Conservation (phyloP, 2,329 filamentous ascomycete species). For the Ascochyta lentis region DNA sequence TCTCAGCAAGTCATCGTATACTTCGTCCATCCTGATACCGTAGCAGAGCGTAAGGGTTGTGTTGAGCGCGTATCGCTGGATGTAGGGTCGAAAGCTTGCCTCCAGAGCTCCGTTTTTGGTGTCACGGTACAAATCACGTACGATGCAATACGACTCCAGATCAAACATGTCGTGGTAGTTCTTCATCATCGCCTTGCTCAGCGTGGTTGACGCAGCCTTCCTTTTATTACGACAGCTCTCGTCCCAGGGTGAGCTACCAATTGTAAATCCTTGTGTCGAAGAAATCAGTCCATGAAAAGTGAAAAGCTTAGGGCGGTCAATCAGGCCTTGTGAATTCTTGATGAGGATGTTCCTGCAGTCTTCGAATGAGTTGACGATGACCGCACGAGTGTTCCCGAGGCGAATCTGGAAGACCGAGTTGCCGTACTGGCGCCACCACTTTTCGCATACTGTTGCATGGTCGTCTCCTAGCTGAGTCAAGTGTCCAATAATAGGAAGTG, state of each 20-base stretch:
- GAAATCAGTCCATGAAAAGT: constrained; percentile 63
- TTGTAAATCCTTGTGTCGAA: constrained; percentile 59
- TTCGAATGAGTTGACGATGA: constrained; percentile 61
- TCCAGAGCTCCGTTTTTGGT: constrained; percentile 52
- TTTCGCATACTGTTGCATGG: constrained; percentile 60
- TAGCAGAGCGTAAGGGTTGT: too few relatives aligned
- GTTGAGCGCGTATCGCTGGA: too few relatives aligned
- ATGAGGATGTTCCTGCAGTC: constrained; percentile 61
- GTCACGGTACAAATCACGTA: constrained; percentile 56
- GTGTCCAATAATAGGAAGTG: constrained; percentile 59
- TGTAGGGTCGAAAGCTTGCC: constrained; percentile 36
- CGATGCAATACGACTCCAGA: constrained; percentile 59
- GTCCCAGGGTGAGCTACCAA: constrained; percentile 62
- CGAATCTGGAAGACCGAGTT: constrained; percentile 60
- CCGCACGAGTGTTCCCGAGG: constrained; percentile 60
- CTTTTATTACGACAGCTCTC: constrained; percentile 61
- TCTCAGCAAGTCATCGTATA: too few relatives aligned
- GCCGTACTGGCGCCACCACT: constrained; percentile 58
- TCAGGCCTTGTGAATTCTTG: constrained; percentile 57
- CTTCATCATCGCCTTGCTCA: constrained; percentile 55
- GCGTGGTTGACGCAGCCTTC: constrained; percentile 58
- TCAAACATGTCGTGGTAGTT: constrained; percentile 62
- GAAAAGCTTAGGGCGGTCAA: constrained; percentile 59
- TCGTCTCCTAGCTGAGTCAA: constrained; percentile 60
- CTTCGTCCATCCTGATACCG: too few relatives aligned